These are phyloP conservation scores for Pistacia vera DNA, from an alignment of 345 rosid genomes.

Conservation along the genomic window DNA sequence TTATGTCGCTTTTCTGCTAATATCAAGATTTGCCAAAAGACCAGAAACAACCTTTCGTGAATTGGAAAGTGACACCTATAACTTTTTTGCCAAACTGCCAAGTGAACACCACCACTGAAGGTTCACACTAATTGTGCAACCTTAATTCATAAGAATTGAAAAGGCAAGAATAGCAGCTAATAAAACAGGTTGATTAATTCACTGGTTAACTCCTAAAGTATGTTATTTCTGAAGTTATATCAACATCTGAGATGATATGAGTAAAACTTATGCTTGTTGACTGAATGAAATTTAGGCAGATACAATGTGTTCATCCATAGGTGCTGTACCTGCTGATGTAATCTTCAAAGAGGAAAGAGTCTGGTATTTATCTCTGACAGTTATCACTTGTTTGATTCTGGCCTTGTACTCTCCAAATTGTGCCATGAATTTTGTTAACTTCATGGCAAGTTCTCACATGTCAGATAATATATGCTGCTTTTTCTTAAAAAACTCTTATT, in stretches of 20 bases:
- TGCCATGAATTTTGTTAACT: not conserved
- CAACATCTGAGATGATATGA: not conserved
- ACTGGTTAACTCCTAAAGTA: not conserved
- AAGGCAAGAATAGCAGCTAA: not conserved
- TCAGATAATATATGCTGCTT: not conserved
- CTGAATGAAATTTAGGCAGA: not conserved
- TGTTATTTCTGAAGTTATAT: not conserved
- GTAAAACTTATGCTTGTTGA: not conserved
- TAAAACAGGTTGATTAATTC: not conserved
- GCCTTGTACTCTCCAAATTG: not conserved
- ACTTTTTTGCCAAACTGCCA: not conserved
- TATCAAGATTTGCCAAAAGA: conserved; percentile 6
- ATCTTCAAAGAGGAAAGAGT: not conserved
- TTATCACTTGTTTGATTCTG: not conserved
- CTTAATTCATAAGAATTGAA: not conserved
- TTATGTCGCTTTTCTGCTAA: conserved; percentile 2
- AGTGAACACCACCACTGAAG: not conserved
- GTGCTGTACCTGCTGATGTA: not conserved
- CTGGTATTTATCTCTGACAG: not conserved
- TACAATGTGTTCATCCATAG: not conserved
- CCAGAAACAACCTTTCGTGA: not conserved
- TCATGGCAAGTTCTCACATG: not conserved
- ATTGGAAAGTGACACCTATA: conserved; percentile 3
- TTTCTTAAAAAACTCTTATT: not conserved
- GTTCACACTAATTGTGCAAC: not conserved